Evolutionary conservation across 345 rosid genomes (phyloP), one percentile per base, ranked within the genome.

Genomic region (Turnera subulata): DNA sequence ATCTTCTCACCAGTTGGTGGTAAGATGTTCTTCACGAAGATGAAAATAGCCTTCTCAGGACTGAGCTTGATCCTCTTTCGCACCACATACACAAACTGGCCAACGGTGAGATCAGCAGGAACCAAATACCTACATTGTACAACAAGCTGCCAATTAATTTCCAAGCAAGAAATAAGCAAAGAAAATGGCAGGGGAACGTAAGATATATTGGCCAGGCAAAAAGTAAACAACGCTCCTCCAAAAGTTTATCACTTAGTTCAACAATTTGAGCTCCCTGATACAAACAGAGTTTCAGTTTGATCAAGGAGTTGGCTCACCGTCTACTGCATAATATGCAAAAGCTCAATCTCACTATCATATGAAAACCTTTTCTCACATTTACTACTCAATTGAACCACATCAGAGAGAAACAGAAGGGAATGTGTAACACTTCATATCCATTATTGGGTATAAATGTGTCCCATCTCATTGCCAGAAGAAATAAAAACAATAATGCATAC

Each of bases 41-140:
- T 80, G 52, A 86, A 86, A 29, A 86, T 86, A n/a, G 95, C 95
- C 63, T 84, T 86, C 76, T 86, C 95, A 21, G 95, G 84, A 65
- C 84, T 82, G 54, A 86, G 84, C 83, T 84, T 86, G 74, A 86
- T 86, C 82, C 95, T 82, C 81, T 86, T 86, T n/a, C 91, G 83
- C 17, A 86, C 88, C 49, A 86, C 95, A 25, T 86, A 86, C 24
- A 87, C 91, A 46, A 86, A 86, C 70, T 84, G 95, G 42, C 95
- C 95, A 54, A 86, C 91, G 4, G 91, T 86, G 33, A 86, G 77
- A 80, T 86, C 95, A 62, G 91, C 91, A 22, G 95, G 95, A 68
- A 86, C 95, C 67, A 86, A 67, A 58, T 84, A 86, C 72, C 95
- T 86, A 63, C 68, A 62, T 54, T 56, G 8, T 16, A 25, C 22